Conservation (phyloP, 306 rosid species). For the Acacia crassicarpa region DNA sequence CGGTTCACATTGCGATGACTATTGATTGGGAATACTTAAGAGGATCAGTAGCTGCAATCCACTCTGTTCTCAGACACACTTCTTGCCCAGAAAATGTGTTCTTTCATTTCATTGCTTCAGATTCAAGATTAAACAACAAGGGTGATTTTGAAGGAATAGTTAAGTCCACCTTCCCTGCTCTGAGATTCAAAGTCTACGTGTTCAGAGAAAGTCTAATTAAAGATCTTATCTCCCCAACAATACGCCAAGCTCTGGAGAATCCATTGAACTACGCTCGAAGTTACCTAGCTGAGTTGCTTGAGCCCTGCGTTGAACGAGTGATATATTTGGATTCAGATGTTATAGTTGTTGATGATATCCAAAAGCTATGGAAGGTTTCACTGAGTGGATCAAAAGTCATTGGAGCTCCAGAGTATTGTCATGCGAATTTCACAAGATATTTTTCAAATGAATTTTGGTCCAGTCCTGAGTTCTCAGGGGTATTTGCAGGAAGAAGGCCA, state of each 20-base stretch:
- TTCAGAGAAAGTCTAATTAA: constrained; percentile 52
- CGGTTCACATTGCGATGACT: constrained; percentile 82
- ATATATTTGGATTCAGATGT: constrained; percentile 86
- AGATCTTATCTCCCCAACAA: constrained; percentile 73
- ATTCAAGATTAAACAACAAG: constrained; percentile 39
- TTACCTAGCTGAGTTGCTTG: constrained; percentile 79
- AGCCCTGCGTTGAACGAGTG: constrained; percentile 66
- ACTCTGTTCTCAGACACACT: constrained; percentile 73
- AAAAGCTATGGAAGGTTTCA: constrained; percentile 59
- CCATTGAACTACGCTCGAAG: constrained; percentile 92
- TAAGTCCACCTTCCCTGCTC: constrained; percentile 54
- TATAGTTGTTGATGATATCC: constrained; percentile 75
- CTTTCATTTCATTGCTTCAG: constrained; percentile 84
- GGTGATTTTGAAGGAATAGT: constrained; percentile 43
- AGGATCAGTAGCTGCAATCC: constrained; percentile 81
- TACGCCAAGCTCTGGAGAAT: constrained; percentile 76
- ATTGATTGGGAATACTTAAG: constrained; percentile 74
- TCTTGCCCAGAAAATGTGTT: constrained; percentile 79
- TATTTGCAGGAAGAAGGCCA: constrained; percentile 49
- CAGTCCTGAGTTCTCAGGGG: constrained; percentile 47
- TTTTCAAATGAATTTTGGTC: constrained; percentile 75
- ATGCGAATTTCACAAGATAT: constrained; percentile 68
- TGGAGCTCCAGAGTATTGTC: constrained; percentile 93
- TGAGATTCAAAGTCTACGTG: constrained; percentile 59
- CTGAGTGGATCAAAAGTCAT: constrained; percentile 51